Evolutionary conservation across 2,329 filamentous ascomycete genomes (phyloP), one percentile per base, ranked within the genome.

Genomic region (Aspergillus fischeri): DNA sequence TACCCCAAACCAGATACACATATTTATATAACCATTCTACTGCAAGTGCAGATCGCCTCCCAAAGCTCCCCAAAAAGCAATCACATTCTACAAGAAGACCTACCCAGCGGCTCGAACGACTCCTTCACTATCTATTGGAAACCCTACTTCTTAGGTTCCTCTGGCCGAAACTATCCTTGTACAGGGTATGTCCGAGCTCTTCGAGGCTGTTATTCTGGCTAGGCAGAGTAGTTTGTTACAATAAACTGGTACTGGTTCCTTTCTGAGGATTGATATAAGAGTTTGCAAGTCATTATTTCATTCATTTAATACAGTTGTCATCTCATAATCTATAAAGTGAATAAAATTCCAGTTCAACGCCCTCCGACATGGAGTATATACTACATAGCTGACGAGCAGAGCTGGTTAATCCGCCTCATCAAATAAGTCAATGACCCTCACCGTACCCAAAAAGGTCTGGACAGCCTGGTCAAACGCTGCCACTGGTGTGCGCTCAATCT

Each of bases 391-490:
- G 10, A 7, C 11, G 11, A 29, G 25, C 7, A 27, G 20, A 11
- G 20, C 21, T 21, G 3, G 24, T 29, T 29, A 52, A 47, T 54
- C 49, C 20, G 20, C 27, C 44, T 51, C 49, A 32, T 53, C 56
- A 21, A 63, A 54, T 25, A 65, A 47, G 55, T 59, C 62, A 44
- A 67, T 42, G 11, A 8, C 28, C 44, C 49, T 44, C 14, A 60
- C 21, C 1, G 52, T 53, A 49, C 59, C 55, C 32, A 65, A 42
- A 48, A 66, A 62, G 1, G 10, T 27, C 0, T 24, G 21, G 3
- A 59, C 65, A 21, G 67, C 66, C 53, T 64, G 42, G 4, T 68
- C 53, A 32, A 75, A 68, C 3, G 44, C 58, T 7, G 55, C 55
- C 48, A 62, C 63, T 6, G 62, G 60, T 5, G 48, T 49, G 48